Base-by-base conservation (phyloP, 352 stramenopile species). In the Globisporangium polare region DNA sequence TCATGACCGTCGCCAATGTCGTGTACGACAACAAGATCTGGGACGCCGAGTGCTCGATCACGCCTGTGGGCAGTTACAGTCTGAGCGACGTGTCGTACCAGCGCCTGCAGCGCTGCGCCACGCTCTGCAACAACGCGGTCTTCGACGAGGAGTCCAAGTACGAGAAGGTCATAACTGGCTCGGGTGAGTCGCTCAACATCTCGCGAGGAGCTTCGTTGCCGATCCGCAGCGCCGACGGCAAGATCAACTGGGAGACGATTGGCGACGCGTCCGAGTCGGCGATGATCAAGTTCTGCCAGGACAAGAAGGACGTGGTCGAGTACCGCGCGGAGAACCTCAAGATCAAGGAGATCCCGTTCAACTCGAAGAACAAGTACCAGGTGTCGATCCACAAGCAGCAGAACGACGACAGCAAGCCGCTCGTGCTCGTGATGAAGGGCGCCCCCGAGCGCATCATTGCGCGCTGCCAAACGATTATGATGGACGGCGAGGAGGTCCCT, bases 391-490 rank as follows among this genome's bases (percentile, higher is more conserved):
- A 94, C 72, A 81, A 80, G 56, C 85, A 94, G 72, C 62, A 92
- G 4, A 94, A 91, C 33, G 75, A 94, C 46, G 74, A 88, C 42
- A 67, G 43, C 8, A 73, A 82, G 43, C 80, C 84, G 5, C 57
- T 88, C 2, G 60, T 94, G 29, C 73, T 94, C 66, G 78, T 89
- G 29, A 98, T 99, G 79, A 99, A 99, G 74, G 97, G 97, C 58
- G 97, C 96, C 0, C 97, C 97, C 2, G 97, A 99, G 60, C 86
- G 92, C 46, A 98, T 99, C 69, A 80, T 98, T n/a, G 73, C 79
- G 24, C 77, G 95, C 22, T 99, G 97, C 69, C 69, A 73, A 45
- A 81, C 78, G n/a, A 73, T 95, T n/a, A 62, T 97, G 66, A 58
- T 88, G 13, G 68, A 69, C 52, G 79, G 79, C 2, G 60, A 86